These are phyloP conservation scores for Camelina sativa DNA, from an alignment of 345 rosid genomes.

Conservation along the genomic window DNA sequence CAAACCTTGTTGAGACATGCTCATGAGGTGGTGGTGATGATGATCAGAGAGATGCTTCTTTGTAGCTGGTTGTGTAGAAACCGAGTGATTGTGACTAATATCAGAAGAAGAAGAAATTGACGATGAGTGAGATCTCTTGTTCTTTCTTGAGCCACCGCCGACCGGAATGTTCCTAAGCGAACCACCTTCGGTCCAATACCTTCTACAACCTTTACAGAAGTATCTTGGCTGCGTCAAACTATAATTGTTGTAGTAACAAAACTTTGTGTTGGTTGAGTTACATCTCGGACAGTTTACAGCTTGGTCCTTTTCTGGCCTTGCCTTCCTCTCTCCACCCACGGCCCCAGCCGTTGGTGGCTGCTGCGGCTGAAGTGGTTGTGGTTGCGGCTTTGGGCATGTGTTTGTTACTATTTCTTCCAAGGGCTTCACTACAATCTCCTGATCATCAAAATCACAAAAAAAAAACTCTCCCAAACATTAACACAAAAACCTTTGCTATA, in stretches of 20 bases:
- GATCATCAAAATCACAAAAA: constrained; percentile 10
- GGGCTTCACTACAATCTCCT: constrained; percentile 95
- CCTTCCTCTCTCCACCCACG: constrained; percentile 50
- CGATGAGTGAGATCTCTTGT: constrained; percentile 73
- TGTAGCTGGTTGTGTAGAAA: constrained; percentile 47
- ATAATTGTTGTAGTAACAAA: constrained; percentile 98
- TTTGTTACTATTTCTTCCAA: constrained; percentile 81
- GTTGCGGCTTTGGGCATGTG: constrained; percentile 53
- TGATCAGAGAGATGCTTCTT: constrained; percentile 69
- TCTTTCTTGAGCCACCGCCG: constrained; percentile 97
- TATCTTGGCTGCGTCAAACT: constrained; percentile 97
- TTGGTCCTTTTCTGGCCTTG: constrained; percentile 81
- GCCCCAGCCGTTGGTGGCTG: constrained; percentile 37
- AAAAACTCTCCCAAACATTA: constrained; percentile 5
- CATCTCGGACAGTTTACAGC: constrained; percentile 96
- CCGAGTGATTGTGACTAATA: constrained; percentile 34
- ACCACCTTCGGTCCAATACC: constrained; percentile 99
- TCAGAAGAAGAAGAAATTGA: constrained; percentile 44
- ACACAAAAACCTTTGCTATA: constrained; percentile 5
- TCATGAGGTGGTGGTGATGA: constrained; percentile 44
- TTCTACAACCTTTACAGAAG: constrained; percentile 94
- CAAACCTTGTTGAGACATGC: constrained; percentile 50
- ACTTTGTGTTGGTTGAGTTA: constrained; percentile 93
- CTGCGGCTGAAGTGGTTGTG: constrained; percentile 34
- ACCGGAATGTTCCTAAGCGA: constrained; percentile 95